phyloP scores from a whole-genome alignment of 2,329 filamentous ascomycete genomes.

The Ceratocystis papillata region DNA sequence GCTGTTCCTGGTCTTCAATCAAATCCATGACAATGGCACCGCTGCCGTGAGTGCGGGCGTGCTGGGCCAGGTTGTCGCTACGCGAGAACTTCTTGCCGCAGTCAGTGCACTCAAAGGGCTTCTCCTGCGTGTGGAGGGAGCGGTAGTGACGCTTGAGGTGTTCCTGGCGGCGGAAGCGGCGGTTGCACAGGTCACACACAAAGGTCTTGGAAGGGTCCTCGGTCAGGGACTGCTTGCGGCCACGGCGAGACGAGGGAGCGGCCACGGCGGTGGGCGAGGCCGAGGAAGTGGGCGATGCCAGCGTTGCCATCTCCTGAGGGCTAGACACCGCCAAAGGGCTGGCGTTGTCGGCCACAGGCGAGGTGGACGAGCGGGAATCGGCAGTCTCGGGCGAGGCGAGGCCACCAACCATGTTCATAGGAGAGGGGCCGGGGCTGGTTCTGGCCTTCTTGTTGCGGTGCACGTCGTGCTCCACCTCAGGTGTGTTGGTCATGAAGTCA shows the following conservation, averaged over 20 bases:
- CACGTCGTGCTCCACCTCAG: slow-evolving; percentile 26
- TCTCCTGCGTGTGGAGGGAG: slow-evolving; percentile 95
- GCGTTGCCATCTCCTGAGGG: slow-evolving; percentile 31
- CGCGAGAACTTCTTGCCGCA: slow-evolving; percentile 99
- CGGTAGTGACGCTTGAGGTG: slow-evolving; percentile 98
- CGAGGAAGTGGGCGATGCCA: slow-evolving; percentile 33
- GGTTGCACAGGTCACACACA: slow-evolving; percentile 89
- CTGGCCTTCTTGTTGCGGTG: slow-evolving; percentile 49
- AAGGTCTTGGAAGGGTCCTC: slow-evolving; percentile 98
- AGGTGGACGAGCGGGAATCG: slow-evolving; percentile 23
- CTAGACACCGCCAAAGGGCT: neutral
- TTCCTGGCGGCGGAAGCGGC: slow-evolving; percentile 94
- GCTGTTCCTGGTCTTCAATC: slow-evolving; percentile 55
- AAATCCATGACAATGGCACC: slow-evolving; percentile 87
- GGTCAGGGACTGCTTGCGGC: slow-evolving; percentile 94
- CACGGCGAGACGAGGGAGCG: slow-evolving; percentile 70
- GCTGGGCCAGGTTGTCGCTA: slow-evolving; percentile 93
- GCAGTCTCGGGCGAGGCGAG: slow-evolving; percentile 21
- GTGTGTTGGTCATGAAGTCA: slow-evolving; percentile 5
- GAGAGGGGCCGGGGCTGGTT: slow-evolving; percentile 32
- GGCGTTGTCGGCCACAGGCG: neutral
- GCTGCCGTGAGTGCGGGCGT: slow-evolving; percentile 83
- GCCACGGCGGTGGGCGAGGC: slow-evolving; percentile 35
- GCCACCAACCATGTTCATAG: neutral
- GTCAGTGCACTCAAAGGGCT: slow-evolving; percentile 95